Evolutionary conservation across 1,284 basidiomycete species (phyloP).

Genomic region (Fomitiporia mediterranea): DNA sequence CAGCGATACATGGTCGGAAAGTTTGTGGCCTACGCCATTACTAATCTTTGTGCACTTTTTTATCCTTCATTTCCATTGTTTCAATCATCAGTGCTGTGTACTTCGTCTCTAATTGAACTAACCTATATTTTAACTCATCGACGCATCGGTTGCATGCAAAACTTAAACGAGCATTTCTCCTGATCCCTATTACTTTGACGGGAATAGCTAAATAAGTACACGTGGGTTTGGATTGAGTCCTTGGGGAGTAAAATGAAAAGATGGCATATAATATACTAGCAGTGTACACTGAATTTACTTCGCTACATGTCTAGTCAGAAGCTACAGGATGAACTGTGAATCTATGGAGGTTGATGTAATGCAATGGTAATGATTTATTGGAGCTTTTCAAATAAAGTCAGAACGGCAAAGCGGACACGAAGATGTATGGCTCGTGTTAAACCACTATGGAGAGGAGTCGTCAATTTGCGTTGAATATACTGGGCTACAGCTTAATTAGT

Average conservation of each 20-base stretch:
- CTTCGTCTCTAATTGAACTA: neutral
- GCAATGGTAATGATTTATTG: neutral
- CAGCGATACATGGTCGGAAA: slow-evolving; percentile 16
- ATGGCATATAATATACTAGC: too few species aligned
- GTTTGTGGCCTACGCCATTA: slow-evolving; percentile 7
- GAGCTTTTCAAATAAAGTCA: slow-evolving; percentile 50
- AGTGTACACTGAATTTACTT: too few species aligned
- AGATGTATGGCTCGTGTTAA: slow-evolving; percentile 84
- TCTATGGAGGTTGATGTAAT: neutral
- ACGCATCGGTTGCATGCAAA: too few species aligned
- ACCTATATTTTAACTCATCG: too few species aligned
- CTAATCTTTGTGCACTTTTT: slow-evolving; percentile 13
- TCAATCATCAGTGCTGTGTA: neutral
- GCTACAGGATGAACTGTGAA: too few species aligned
- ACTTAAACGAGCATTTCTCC: too few species aligned
- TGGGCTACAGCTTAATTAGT: neutral
- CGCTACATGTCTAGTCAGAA: too few species aligned
- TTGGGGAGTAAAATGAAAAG: too few species aligned
- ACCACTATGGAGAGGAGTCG: slow-evolving; percentile 59
- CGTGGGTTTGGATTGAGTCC: too few species aligned
- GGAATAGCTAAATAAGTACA: too few species aligned
- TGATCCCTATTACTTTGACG: too few species aligned
- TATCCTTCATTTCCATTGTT: slow-evolving; percentile 13
- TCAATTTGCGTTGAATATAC: slow-evolving; percentile 14
- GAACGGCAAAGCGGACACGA: slow-evolving; percentile 91